These are phyloP conservation scores for Fusarium anthophilum DNA, from an alignment of 2,329 filamentous ascomycete genomes.

Conservation along the genomic window DNA sequence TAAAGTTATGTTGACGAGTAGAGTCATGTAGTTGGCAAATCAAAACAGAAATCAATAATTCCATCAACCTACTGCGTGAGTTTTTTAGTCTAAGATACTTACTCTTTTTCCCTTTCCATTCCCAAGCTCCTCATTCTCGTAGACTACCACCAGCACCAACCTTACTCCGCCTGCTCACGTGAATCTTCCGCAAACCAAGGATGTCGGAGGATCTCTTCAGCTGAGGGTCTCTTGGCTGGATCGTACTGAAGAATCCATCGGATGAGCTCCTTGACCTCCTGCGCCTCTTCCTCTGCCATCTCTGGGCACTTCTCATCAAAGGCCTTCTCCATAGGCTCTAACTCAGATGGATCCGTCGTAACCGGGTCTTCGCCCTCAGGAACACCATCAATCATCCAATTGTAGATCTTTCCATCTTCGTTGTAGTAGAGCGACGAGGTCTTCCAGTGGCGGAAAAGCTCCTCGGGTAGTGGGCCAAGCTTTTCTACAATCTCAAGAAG, in stretches of 20 bases:
- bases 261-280: neutral
- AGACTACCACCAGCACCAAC: neutral
- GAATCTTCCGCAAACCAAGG: neutral
- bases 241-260: neutral
- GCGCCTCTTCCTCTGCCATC: neutral
- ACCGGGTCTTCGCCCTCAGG: neutral
- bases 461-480: neutral
- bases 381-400: neutral
- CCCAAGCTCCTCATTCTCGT: neutral
- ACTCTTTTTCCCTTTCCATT: fast-evolving
- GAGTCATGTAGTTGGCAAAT: fast-evolving
- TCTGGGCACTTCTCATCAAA: neutral
- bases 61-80: neutral
- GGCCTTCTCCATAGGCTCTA: neutral
- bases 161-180: neutral
- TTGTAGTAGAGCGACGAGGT: constrained; percentile 1
- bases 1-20: fast-evolving
- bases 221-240: neutral
- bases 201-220: neutral
- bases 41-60: neutral
- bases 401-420: neutral
- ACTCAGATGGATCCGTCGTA: neutral
- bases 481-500: neutral
- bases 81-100: neutral
- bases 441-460: neutral